Base-by-base conservation (phyloP, 257 asterid species). In the Petunia secreta region DNA sequence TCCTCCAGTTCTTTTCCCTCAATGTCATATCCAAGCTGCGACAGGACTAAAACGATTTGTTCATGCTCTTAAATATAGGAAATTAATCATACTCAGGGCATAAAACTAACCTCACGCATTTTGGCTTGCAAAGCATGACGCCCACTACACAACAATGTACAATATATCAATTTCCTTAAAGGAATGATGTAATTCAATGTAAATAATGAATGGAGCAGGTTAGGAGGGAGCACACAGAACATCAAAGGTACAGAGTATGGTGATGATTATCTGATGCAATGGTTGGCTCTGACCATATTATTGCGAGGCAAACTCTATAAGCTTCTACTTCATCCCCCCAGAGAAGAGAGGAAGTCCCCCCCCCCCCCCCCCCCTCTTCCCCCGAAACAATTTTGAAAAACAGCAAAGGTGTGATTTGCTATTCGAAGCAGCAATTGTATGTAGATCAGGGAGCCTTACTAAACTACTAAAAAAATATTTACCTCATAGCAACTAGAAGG, bases 91-190 rank as follows among this genome's bases (percentile, higher is more conserved):
- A 34, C 36, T n/a, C 62, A 36, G 46, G 39, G 82, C 75, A 82
- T 81, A 55, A 80, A 79, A 79, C 81, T 75, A 82, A 94, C 98
- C 98, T 94, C 98, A 87, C 89, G 62, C 88, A 94, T 91, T 87
- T 94, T 94, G 71, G 94, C 88, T 88, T 91, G 92, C 90, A 94
- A 81, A 90, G 99, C 99, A 95, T 92, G 97, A 44, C 99, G 97
- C 52, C 98, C 99, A 88, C 98, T 95, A 93, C 78, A 80, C 43
- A 86, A 80, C 83, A 65, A 87, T 6, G 63, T 60, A 80, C 79
- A 55, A 82, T 55, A 75, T 25, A 78, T 85, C 8, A 79, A 67
- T 57, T 11, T 73, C 63, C 25, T 50, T 34, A 11, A 36, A 53
- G 55, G 54, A 74, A 46, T n/a, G 39, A 75, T 43, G 50, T 38